Conservation (phyloP, 176 grass and related monocot genomes). For the Echinochloa phyllopogon region DNA sequence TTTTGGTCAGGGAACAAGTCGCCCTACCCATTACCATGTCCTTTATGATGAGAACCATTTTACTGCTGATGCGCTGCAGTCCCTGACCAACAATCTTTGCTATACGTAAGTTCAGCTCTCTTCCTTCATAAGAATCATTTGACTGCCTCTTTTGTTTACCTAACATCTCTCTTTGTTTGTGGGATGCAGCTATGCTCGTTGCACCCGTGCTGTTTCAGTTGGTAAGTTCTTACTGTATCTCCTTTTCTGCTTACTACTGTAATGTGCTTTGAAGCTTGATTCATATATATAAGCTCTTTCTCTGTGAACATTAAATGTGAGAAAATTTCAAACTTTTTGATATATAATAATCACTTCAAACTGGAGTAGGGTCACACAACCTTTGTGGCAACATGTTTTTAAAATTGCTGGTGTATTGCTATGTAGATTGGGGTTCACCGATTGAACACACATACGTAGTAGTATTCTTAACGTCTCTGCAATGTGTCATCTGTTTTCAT, state of each 20-base stretch:
- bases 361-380: background rate
- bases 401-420: background rate
- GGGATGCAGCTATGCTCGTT: constrained; percentile 80
- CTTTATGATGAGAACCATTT: constrained; percentile 79
- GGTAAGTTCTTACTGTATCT: constrained; percentile 49
- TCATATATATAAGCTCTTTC: background rate
- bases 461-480: background rate
- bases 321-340: background rate
- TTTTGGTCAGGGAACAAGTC: constrained; percentile 73
- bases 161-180: constrained; percentile 4
- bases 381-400: background rate
- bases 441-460: background rate
- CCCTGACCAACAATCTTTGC: constrained; percentile 88
- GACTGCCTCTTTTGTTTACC: background rate
- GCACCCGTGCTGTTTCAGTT: constrained; percentile 82
- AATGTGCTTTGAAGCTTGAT: constrained; percentile 16
- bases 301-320: background rate
- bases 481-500: background rate
- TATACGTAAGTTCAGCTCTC: constrained; percentile 66
- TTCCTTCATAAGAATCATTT: background rate
- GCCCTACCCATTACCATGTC: constrained; percentile 83
- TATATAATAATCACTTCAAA: background rate
- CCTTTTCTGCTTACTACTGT: background rate
- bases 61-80: constrained; percentile 68
- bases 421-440: background rate